A percentile compares a stretch with the other conserved stretches of the same genome.
phyloP scores from a whole-genome alignment of 768 basidiomycete species.

The Tylopilus rubrobrunneus region DNA sequence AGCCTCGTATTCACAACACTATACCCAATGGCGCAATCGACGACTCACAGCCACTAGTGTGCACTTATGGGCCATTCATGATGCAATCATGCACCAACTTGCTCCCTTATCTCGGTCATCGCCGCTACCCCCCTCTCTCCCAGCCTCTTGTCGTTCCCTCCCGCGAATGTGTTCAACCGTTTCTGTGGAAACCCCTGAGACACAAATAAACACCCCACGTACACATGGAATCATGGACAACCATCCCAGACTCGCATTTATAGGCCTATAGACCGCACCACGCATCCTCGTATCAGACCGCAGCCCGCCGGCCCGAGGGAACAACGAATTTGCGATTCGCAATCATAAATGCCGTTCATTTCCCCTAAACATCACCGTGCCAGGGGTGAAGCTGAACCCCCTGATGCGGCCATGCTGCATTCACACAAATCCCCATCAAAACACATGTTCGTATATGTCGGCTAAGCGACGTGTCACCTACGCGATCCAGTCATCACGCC shows the following conservation, averaged over 20 bases:
- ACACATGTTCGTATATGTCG: slow-evolving; percentile 15
- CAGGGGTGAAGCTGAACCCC: slow-evolving; percentile 6
- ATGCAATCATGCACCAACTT: slow-evolving; percentile 3
- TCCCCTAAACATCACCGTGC: slow-evolving; percentile 4
- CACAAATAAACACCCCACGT: neutral
- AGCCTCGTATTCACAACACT: neutral
- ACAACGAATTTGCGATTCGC: slow-evolving; percentile 15
- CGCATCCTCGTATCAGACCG: neutral
- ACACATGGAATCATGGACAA: neutral
- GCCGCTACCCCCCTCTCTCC: neutral
- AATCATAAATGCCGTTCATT: slow-evolving; percentile 27
- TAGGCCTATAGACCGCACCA: neutral
- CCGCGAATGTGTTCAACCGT: slow-evolving; percentile 17
- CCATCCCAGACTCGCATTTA: neutral
- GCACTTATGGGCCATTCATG: neutral
- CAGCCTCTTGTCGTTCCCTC: slow-evolving; percentile 1
- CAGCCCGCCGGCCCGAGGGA: slow-evolving; percentile 11
- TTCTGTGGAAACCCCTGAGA: slow-evolving; percentile 1
- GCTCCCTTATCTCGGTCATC: slow-evolving; percentile 22
- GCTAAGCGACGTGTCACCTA: slow-evolving; percentile 2
- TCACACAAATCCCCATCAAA: slow-evolving; percentile 17
- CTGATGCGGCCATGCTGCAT: slow-evolving; percentile 20
- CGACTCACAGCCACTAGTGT: slow-evolving; percentile 7
- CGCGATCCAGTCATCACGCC: neutral
- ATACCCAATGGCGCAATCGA: slow-evolving; percentile 11